These are phyloP conservation scores for Somion occarium DNA, from an alignment of 1,284 basidiomycete species.

Conservation along the genomic window DNA sequence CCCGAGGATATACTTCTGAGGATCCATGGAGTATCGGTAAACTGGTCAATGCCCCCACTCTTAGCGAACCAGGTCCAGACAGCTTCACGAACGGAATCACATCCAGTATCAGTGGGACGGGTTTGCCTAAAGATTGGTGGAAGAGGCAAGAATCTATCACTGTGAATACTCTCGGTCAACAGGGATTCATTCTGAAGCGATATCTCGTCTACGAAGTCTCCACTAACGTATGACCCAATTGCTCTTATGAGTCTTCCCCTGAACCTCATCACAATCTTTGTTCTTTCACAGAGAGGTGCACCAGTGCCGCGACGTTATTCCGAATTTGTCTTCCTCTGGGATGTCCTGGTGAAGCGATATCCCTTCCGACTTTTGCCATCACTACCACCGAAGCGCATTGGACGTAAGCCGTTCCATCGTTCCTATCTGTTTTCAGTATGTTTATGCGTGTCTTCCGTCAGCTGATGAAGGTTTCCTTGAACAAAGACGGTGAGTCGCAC, in stretches of 20 bases:
- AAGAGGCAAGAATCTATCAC: conserved; percentile 69
- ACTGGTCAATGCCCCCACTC: conserved; percentile 12
- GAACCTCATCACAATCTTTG: neutral
- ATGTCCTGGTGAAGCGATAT: conserved; percentile 74
- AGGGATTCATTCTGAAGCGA: conserved; percentile 84
- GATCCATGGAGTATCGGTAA: conserved; percentile 66
- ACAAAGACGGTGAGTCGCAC: conserved; percentile 65
- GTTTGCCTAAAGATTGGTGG: conserved; percentile 80
- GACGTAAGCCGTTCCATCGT: conserved; percentile 51
- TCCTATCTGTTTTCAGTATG: neutral
- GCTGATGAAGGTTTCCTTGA: conserved; percentile 88
- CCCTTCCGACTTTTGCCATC: conserved; percentile 90
- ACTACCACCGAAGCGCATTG: conserved; percentile 86
- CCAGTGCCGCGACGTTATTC: conserved; percentile 77
- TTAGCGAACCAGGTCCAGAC: conserved; percentile 17
- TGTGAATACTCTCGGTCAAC: conserved; percentile 74
- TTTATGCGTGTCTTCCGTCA: conserved; percentile 23
- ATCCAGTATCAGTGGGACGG: conserved; percentile 63
- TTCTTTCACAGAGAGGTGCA: conserved; percentile 45
- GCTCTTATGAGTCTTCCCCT: no score
- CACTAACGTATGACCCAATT: conserved; percentile 63
- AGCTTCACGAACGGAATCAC: conserved; percentile 41
- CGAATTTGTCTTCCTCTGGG: conserved; percentile 88
- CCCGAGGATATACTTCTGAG: conserved; percentile 48
- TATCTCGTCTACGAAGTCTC: conserved; percentile 78